Percentiles rank a stretch among this genome's conserved stretches.
These are phyloP conservation scores for Astragalus membranaceus DNA, from an alignment of 306 rosid genomes.

Conservation along the genomic window DNA sequence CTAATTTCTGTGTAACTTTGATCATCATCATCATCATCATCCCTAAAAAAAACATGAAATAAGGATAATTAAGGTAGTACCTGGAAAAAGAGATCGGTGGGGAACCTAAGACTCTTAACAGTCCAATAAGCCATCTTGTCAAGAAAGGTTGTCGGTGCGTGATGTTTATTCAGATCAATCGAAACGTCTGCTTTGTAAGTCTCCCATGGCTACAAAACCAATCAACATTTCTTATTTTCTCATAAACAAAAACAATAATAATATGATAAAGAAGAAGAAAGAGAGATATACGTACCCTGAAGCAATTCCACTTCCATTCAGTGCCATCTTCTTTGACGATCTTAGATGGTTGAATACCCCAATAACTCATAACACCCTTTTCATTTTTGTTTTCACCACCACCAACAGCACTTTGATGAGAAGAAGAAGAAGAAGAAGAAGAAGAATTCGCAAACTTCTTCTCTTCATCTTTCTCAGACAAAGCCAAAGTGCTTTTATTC, in stretches of 20 bases:
- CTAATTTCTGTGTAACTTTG: background rate
- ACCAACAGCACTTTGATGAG: background rate
- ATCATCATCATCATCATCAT: background rate
- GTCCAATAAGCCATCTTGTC: slow-evolving; percentile 78
- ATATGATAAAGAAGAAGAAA: background rate
- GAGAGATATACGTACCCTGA: slow-evolving; percentile 34
- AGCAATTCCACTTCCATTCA: slow-evolving; percentile 71
- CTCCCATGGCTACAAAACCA: slow-evolving; percentile 63
- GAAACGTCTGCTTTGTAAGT: slow-evolving; percentile 51
- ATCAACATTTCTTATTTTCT: background rate
- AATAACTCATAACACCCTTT: slow-evolving; percentile 41
- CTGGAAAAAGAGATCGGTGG: slow-evolving; percentile 72
- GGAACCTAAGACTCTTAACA: slow-evolving; percentile 53
- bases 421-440: background rate
- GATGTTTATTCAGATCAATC: slow-evolving; percentile 65
- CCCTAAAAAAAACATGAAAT: background rate
- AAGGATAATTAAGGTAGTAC: slow-evolving; percentile 14
- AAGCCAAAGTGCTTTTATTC: slow-evolving; percentile 19
- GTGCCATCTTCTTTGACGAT: slow-evolving; percentile 50
- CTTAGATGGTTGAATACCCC: slow-evolving; percentile 46
- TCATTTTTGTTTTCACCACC: slow-evolving; percentile 17
- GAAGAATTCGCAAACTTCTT: background rate
- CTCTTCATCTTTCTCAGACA: slow-evolving; percentile 30
- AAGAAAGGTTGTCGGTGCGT: slow-evolving; percentile 42
- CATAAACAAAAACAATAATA: background rate